phyloP scores from a whole-genome alignment of 768 basidiomycete genomes.

The Mycena floridula region DNA sequence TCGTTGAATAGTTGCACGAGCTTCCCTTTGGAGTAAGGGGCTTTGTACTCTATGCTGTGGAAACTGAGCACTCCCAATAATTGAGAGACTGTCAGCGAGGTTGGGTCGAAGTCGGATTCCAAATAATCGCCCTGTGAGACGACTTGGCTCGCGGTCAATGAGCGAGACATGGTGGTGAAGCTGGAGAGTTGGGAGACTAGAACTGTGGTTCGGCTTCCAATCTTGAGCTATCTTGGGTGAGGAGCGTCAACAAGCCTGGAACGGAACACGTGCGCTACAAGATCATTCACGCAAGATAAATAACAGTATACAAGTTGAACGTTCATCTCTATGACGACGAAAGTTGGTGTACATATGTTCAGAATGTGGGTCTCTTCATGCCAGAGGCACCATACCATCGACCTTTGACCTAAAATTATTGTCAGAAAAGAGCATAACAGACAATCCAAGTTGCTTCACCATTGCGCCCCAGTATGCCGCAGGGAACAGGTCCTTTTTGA shows the following conservation, averaged over 20 bases:
- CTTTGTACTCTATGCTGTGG: constrained; percentile 70
- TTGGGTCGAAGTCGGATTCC: constrained; percentile 69
- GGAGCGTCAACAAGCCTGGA: too few relatives aligned
- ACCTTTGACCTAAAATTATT: constrained; percentile 29
- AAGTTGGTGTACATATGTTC: too few relatives aligned
- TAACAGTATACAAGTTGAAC: too few relatives aligned
- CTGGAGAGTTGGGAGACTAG: too few relatives aligned
- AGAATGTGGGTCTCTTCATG: background rate
- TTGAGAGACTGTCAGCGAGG: constrained; percentile 72
- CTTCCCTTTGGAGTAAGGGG: constrained; percentile 71
- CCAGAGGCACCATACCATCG: constrained; percentile 35
- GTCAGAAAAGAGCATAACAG: background rate
- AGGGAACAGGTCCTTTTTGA: constrained; percentile 83
- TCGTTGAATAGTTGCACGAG: constrained; percentile 74
- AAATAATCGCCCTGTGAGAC: constrained; percentile 75
- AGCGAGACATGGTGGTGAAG: constrained; percentile 51
- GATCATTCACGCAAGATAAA: too few relatives aligned
- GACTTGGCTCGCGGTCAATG: constrained; percentile 73
- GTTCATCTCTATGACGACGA: too few relatives aligned
- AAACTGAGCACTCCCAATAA: constrained; percentile 71
- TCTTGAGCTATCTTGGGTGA: too few relatives aligned
- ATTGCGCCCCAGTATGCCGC: constrained; percentile 72
- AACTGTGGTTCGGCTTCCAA: too few relatives aligned
- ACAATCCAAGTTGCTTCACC: constrained; percentile 29
- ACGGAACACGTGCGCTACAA: too few relatives aligned